Evolutionary conservation across 2,329 filamentous ascomycete species (phyloP), one percentile per base, ranked within the genome.

Genomic region (Cladosporium colombiae): DNA sequence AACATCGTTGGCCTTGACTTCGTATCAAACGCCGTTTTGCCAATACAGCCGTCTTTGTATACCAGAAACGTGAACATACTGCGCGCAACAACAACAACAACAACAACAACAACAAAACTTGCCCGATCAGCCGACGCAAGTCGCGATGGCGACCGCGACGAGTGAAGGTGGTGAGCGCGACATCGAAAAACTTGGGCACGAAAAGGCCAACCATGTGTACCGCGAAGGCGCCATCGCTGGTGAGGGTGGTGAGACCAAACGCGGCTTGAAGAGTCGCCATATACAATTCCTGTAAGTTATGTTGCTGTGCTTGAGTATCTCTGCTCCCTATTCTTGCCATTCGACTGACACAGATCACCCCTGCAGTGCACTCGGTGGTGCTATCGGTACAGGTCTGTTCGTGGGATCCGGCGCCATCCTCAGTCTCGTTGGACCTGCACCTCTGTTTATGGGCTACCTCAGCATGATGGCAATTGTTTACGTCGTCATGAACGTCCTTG

Each of bases 391-490:
- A 13, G 71, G 73, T 11, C 68, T 74, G n/a, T 72, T 74, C 61
- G 61, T 74, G 16, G 71, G 71, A 13, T 67, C 65, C 10, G 71
- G 71, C 21, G 66, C 66, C 35, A 68, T 71, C 11, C 68, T 73
- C 13, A 65, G 64, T 6, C 68, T 65, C 27, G 69, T 66, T 25
- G 71, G 71, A 23, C 72, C 72, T 50, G 62, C 67, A 16, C 67
- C 70, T 6, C 68, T 70, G 1, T 37, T 74, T 5, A 66, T 81
- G 10, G 78, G 74, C 74, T 88, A 88, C 14, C 91, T 91, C 78
- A 82, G 85, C 37, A 78, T 89, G 68, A 85, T 91, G 69, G 89
- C 89, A 68, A 79, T 88, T n/a, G 75, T 63, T 3, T 63, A 55
- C 35, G 50, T 46, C 35, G 72, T 81, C n/a, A 80, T 81, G 75